Conservation (phyloP, 768 basidiomycete species). For the Gyrodon lividus region DNA sequence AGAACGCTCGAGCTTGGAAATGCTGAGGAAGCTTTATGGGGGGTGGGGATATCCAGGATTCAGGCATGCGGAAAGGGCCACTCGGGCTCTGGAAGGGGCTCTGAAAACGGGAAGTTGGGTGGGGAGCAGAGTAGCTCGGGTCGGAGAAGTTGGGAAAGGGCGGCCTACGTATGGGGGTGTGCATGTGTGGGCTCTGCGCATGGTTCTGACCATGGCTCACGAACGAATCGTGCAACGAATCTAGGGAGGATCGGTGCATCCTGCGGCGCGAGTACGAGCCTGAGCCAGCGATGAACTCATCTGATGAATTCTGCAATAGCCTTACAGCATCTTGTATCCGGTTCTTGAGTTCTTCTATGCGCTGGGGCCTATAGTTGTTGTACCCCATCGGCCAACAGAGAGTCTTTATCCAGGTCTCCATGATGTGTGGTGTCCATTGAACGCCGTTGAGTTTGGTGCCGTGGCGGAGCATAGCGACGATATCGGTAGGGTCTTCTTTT, state of each 20-base stretch:
- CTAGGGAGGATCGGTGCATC: conserved; percentile 11
- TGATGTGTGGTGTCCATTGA: conserved; percentile 51
- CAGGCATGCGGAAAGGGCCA: conserved; percentile 19
- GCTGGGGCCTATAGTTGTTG: conserved; percentile 41
- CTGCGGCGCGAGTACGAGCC: conserved; percentile 2
- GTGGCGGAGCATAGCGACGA: conserved; percentile 64
- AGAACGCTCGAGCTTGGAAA: conserved; percentile 12
- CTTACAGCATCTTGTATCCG: conserved; percentile 56
- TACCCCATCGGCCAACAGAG: conserved; percentile 70
- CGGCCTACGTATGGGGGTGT: neutral
- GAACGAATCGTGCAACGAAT: neutral
- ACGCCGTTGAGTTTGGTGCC: conserved; percentile 51
- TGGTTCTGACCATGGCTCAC: neutral
- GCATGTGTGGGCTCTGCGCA: neutral
- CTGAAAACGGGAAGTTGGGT: conserved; percentile 1
- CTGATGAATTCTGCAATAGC: conserved; percentile 17
- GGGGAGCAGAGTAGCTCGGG: neutral
- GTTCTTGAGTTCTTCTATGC: conserved; percentile 44
- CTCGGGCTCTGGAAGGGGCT: conserved; percentile 14
- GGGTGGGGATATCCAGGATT: conserved; percentile 20
- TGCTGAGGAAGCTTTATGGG: neutral
- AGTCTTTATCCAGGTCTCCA: conserved; percentile 57
- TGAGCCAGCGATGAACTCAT: conserved; percentile 10
- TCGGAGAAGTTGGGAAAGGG: conserved; percentile 3
- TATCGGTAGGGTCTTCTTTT: conserved; percentile 62